Conservation (phyloP, 148 eudicot species). For the Talinum fruticosum region DNA sequence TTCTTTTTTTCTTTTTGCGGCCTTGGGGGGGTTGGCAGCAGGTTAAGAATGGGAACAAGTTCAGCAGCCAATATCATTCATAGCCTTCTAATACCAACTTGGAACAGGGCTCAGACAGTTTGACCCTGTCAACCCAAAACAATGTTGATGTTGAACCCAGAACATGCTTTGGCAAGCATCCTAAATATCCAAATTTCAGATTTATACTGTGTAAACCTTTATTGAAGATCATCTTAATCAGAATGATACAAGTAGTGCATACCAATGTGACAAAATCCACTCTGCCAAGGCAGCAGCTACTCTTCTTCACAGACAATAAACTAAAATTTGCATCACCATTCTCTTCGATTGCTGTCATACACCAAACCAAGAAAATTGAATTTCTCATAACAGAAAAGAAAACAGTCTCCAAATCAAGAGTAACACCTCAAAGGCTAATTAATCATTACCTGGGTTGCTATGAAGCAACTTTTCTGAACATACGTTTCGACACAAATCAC, state of each 20-base stretch:
- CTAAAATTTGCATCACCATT: constrained; percentile 12
- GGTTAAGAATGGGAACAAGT: too few species aligned
- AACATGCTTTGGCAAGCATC: too few species aligned
- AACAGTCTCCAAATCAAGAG: neutral
- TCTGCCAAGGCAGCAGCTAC: constrained; percentile 68
- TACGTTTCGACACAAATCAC: constrained; percentile 43
- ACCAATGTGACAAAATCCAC: constrained; percentile 90
- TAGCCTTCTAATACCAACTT: too few species aligned
- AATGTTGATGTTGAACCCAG: too few species aligned
- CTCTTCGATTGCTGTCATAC: constrained; percentile 34
- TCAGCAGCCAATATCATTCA: too few species aligned
- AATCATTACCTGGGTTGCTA: constrained; percentile 38
- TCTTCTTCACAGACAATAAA: constrained; percentile 25
- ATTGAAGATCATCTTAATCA: neutral
- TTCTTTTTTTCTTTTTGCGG: too few species aligned
- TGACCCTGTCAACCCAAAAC: too few species aligned
- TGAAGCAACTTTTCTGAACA: constrained; percentile 28
- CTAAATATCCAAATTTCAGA: too few species aligned
- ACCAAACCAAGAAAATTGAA: neutral
- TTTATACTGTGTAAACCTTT: neutral
- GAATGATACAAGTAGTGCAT: constrained; percentile 17
- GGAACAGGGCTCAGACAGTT: too few species aligned
- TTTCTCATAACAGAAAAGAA: constrained; percentile 1
- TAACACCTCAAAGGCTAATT: neutral
- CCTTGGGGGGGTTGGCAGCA: too few species aligned